Evolutionary conservation across 2,329 filamentous ascomycete genomes (phyloP), one percentile per base, ranked within the genome.

Genomic region (Helminthosporium solani): DNA sequence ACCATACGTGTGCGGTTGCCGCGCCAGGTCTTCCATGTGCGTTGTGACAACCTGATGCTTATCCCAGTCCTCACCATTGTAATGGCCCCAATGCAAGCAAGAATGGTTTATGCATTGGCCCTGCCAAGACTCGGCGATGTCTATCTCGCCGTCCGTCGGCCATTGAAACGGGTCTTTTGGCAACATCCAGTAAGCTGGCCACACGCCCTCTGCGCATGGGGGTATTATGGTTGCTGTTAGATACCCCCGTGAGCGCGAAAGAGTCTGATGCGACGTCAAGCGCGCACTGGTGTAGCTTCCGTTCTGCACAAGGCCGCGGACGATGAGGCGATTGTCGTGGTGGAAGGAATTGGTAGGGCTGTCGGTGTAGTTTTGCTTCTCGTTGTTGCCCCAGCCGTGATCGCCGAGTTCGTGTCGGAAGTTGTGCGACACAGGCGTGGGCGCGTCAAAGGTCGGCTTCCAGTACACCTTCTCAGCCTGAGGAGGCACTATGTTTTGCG

Each of bases 121-220:
- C 51, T 83, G 82, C 81, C 80, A 84, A n/a, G 73, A 77, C 64
- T 84, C 81, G 33, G 80, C 76, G 37, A 84, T 80, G 60, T 84
- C 81, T 11, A 84, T 70, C 60, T 84, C 81, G 44, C 80, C 81
- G 49, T 84, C 81, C 0, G 67, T 73, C 0, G 81, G 81, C 81
- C 81, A 84, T 0, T 67, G 64, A 55, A 83, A 83, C 0, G 80
- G 81, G 52, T 83, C 78, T 25, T 72, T 64, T 0, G 81, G 81
- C 5, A 84, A 68, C 42, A 83, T 73, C 81, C 81, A 84, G 57
- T 83, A 82, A 0, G 81, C 81, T 1, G 81, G 81, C 81, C 81
- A 84, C 37, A 84, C 77, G 3, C 81, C 81, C 2, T 70, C 60
- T 0, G 80, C 80, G 42, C 76, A 78, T 0, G 81, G 81, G 0